A percentile compares a stretch with the other conserved stretches of the same genome.
These are phyloP conservation scores for Dichotomopilus funicola DNA, from an alignment of 2,329 filamentous ascomycete genomes.

Conservation along the genomic window DNA sequence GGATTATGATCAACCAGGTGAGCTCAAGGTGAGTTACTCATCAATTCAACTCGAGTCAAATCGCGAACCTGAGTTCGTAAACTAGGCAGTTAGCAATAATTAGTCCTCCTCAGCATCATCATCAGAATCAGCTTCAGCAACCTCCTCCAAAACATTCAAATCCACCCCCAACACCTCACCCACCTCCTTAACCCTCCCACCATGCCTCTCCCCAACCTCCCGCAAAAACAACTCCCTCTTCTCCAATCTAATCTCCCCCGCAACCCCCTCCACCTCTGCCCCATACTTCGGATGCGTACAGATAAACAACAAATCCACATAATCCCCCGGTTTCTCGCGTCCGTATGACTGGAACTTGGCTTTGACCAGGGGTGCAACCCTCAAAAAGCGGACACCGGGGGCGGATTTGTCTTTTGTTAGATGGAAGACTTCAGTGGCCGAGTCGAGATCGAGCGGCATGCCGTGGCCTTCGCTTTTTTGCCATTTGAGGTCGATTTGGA, in stretches of 20 bases:
- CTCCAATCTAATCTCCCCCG: not conserved
- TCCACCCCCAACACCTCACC: no score
- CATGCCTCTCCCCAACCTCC: not conserved
- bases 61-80: no score
- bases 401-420: not conserved
- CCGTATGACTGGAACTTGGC: conserved; percentile 4
- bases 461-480: conserved; percentile 1
- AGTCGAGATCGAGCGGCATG: not conserved
- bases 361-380: not conserved
- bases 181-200: no score
- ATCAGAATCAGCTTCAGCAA: no score
- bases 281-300: not conserved
- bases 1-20: no score
- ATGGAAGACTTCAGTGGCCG: not conserved
- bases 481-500: conserved; percentile 6
- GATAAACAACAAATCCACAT: not conserved
- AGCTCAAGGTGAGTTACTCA: no score
- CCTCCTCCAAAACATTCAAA: no score
- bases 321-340: not conserved
- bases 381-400: not conserved
- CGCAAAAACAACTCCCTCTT: not conserved
- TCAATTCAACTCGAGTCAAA: no score
- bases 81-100: no score
- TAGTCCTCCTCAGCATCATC: no score
- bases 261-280: not conserved